Evolutionary conservation across 2,329 filamentous ascomycete genomes (phyloP).

Genomic region (Stachybotrys chlorohalonatus): DNA sequence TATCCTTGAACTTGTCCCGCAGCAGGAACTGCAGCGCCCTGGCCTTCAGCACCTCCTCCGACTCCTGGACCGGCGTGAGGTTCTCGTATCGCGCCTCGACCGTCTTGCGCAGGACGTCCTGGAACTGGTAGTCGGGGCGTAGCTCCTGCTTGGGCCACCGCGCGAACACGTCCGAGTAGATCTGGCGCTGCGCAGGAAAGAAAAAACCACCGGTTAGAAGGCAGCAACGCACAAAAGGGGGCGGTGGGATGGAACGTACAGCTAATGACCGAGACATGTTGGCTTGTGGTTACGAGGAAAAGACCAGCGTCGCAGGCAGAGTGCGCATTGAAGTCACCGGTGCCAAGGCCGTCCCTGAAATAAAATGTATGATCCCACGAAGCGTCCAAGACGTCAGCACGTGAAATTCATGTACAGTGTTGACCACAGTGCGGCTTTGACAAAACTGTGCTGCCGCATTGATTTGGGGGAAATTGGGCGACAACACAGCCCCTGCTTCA

Average conservation of each 20-base stretch:
- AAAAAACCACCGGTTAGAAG: background rate
- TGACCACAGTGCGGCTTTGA: background rate
- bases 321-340: background rate
- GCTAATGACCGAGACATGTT: slow-evolving; percentile 10
- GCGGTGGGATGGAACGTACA: slow-evolving; percentile 8
- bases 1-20: slow-evolving; percentile 48
- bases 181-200: slow-evolving; percentile 17
- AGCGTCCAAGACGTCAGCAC: background rate
- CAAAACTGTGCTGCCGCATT: background rate
- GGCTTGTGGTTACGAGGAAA: background rate
- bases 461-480: background rate
- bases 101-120: slow-evolving; percentile 38
- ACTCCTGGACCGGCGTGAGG: slow-evolving; percentile 27
- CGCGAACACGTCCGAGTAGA: slow-evolving; percentile 29
- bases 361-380: background rate
- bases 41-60: slow-evolving; percentile 44
- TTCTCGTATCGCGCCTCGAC: slow-evolving; percentile 23
- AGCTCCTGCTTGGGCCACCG: slow-evolving; percentile 57
- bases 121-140: slow-evolving; percentile 54
- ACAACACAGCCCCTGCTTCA: background rate
- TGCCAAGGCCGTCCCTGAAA: background rate
- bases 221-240: background rate
- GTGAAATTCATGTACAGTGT: background rate
- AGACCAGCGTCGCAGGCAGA: background rate
- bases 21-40: slow-evolving; percentile 52